A percentile compares a stretch with the other conserved stretches of the same genome.
phyloP scores from a whole-genome alignment of 1,284 basidiomycete genomes.

The Cystobasidium pallidum region DNA sequence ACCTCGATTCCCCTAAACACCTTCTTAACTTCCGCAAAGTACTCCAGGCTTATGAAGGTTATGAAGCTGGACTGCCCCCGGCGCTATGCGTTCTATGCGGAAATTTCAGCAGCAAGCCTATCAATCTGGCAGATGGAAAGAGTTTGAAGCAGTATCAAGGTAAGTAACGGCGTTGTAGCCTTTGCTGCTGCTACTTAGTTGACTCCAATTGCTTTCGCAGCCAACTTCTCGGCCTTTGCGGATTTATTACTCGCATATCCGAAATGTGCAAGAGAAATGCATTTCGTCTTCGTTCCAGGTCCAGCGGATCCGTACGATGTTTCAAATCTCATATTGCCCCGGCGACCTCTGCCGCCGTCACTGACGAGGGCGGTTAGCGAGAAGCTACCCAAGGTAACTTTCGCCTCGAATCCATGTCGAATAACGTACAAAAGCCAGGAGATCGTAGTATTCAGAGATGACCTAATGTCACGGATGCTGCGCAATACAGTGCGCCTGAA shows the following conservation, averaged over 20 bases:
- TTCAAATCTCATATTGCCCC: constrained; percentile 69
- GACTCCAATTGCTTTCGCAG: constrained; percentile 58
- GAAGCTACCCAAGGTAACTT: constrained; percentile 74
- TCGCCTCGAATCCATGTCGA: constrained; percentile 90
- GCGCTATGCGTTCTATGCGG: constrained; percentile 86
- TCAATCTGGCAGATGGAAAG: constrained; percentile 51
- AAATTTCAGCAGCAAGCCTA: constrained; percentile 77
- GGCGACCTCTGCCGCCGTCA: constrained; percentile 73
- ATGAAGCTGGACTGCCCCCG: constrained; percentile 71
- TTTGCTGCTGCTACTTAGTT: no score
- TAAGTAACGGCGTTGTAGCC: constrained; percentile 54
- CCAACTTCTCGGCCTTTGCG: constrained; percentile 81
- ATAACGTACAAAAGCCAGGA: constrained; percentile 96
- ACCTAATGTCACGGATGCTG: constrained; percentile 90
- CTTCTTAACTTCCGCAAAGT: constrained; percentile 77
- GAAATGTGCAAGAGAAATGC: constrained; percentile 71
- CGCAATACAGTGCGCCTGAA: constrained; percentile 79
- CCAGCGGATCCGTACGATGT: constrained; percentile 79
- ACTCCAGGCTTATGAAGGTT: constrained; percentile 87
- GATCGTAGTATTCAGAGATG: constrained; percentile 90
- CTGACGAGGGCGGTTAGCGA: constrained; percentile 70
- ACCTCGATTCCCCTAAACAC: constrained; percentile 87
- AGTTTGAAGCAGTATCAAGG: constrained; percentile 69
- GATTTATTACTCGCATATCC: constrained; percentile 83
- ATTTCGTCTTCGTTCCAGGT: constrained; percentile 93